Percentiles rank a stretch among this genome's conserved stretches.
Evolutionary conservation across 768 basidiomycete genomes (phyloP).

Genomic region (Trametes meyenii): DNA sequence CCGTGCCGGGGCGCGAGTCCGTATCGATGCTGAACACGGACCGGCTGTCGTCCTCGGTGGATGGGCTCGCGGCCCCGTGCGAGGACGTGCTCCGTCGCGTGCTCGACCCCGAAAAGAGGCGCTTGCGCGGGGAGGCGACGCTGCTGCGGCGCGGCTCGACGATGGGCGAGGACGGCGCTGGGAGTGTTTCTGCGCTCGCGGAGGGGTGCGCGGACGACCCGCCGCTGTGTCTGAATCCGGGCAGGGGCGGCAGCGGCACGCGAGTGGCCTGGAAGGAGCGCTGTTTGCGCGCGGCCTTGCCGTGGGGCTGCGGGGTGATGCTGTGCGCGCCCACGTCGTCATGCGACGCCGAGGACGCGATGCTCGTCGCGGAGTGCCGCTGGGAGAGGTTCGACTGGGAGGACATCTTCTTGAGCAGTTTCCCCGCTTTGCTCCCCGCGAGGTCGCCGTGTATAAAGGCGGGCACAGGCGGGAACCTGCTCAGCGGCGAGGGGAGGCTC

Average conservation of each 20-base stretch:
- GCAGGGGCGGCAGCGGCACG: conserved; percentile 55
- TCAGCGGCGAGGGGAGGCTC: conserved; percentile 15
- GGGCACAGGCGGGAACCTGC: conserved; percentile 24
- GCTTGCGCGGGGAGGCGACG: conserved; percentile 42
- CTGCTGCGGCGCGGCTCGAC: conserved; percentile 23
- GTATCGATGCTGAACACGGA: conserved; percentile 56
- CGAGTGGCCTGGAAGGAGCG: conserved; percentile 66
- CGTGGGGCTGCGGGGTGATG: not conserved
- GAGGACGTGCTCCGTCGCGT: conserved; percentile 52
- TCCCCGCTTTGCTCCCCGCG: conserved; percentile 11
- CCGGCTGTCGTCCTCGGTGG: conserved; percentile 53
- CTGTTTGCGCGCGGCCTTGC: conserved; percentile 47
- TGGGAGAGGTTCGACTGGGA: conserved; percentile 57
- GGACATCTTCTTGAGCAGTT: conserved; percentile 26
- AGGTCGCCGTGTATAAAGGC: conserved; percentile 13
- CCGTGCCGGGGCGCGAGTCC: conserved; percentile 28
- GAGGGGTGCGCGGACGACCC: conserved; percentile 24
- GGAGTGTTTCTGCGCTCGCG: conserved; percentile 16
- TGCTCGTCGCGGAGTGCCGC: conserved; percentile 34
- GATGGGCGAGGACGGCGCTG: conserved; percentile 20
- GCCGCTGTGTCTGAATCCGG: conserved; percentile 32
- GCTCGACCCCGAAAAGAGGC: conserved; percentile 67
- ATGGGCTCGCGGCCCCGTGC: conserved; percentile 34
- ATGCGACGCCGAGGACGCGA: conserved; percentile 34
- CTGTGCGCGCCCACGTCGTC: conserved; percentile 15